These are phyloP conservation scores for Trichomonascaceae sp. DNA, from an alignment of 1,139 yeast genomes.

Conservation along the genomic window DNA sequence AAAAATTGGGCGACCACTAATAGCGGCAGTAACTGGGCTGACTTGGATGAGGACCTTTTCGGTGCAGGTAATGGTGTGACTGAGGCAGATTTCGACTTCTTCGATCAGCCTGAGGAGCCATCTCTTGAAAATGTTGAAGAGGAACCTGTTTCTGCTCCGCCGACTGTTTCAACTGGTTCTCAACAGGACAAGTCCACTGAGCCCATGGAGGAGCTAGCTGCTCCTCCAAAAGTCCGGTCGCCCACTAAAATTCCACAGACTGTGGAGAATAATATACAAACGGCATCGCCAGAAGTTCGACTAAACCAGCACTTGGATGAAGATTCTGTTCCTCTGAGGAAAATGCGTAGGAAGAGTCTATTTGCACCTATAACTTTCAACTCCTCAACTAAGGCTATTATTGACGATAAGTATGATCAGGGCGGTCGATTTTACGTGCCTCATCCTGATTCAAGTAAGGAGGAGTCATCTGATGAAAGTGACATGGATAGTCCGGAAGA, in stretches of 20 bases:
- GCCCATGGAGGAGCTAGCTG: background rate
- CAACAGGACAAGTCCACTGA: background rate
- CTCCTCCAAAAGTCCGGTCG: background rate
- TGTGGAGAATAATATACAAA: background rate
- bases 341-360: conserved; percentile 42
- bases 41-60: conserved; percentile 38
- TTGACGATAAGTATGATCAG: conserved; percentile 74
- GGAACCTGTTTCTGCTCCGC: background rate
- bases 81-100: conserved; percentile 39
- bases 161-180: background rate
- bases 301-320: background rate
- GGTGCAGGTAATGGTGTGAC: conserved; percentile 38
- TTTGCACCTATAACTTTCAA: conserved; percentile 79
- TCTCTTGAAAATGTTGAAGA: conserved; percentile 3
- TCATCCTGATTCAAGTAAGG: conserved; percentile 24
- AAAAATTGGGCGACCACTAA: conserved; percentile 26
- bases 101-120: conserved; percentile 32
- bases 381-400: conserved; percentile 65
- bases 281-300: background rate
- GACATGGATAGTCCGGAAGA: conserved; percentile 4
- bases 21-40: conserved; percentile 29
- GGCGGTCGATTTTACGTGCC: conserved; percentile 79
- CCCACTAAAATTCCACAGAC: background rate
- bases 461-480: conserved; percentile 15
- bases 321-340: background rate